Evolutionary conservation across 306 rosid species (phyloP), one percentile per base, ranked within the genome.

Genomic region (Vigna unguiculata): DNA sequence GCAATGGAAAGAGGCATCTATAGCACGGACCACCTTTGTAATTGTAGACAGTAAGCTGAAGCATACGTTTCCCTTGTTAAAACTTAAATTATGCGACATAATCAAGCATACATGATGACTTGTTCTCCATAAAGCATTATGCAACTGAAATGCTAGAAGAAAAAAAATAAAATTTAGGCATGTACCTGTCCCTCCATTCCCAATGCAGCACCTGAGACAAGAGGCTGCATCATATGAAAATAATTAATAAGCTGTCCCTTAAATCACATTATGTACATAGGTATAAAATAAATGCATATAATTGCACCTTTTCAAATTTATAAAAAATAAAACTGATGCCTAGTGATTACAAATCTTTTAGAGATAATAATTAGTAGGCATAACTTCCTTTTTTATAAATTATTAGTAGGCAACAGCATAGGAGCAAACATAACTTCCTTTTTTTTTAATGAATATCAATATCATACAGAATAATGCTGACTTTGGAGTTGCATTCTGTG

Each of bases 101-200:
- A 72, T 28, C 68, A 49, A 60, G 46, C 20, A 69, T 5, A 10
- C 6, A 76, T 28, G 38, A 21, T 68, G 15, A 52, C 21, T 59
- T 51, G 14, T 43, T 25, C 62, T 24, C 25, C 24, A 36, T 41
- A 34, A 55, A 82, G 75, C 38, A 75, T 16, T 12, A 1, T 59
- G 47, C 13, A 55, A 58, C 40, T 55, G 32, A 40, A 75, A 71
- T 8, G 54, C 45, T 25, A 17, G 60, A 72, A 47, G 7, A 47
- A 61, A 20, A 14, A 57, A 10, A 25, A n/a, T n/a, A n/a, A 22
- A 30, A 30, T 30, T 30, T 28, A 58, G 58, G 48, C 20, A 66
- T 70, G 5, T 87, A 95, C 99, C 99, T 95, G 99, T 78, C 99
- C 99, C 89, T 95, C 99, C 86, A 95, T 74, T 84, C 99, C 99